Percentiles rank a stretch among this genome's conserved stretches.
Evolutionary conservation across 305 asterid species (phyloP).

Genomic region (Fraxinus baroniana): DNA sequence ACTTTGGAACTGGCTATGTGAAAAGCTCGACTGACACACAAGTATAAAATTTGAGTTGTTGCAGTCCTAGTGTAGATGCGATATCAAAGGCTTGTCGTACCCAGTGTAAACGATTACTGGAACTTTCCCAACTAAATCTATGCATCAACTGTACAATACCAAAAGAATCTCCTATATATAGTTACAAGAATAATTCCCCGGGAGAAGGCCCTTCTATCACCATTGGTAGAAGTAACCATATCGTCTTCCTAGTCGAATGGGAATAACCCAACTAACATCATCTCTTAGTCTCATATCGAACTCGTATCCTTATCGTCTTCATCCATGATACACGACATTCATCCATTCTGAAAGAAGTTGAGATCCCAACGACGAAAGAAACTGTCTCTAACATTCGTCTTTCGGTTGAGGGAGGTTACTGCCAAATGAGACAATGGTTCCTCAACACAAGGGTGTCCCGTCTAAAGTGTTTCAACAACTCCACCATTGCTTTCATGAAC

Average conservation of each 20-base stretch:
- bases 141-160: slow-evolving; percentile 36
- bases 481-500: slow-evolving; percentile 71
- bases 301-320: not conserved
- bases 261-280: not conserved
- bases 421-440: slow-evolving; percentile 33
- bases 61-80: not conserved
- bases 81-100: not conserved
- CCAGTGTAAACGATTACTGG: not conserved
- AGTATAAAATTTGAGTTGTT: not conserved
- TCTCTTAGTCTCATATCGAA: not conserved
- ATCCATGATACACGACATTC: slow-evolving; percentile 19
- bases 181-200: slow-evolving; percentile 11
- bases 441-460: slow-evolving; percentile 17
- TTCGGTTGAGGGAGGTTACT: slow-evolving; percentile 32
- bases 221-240: slow-evolving; percentile 3
- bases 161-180: slow-evolving; percentile 31
- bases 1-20: not conserved
- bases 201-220: not conserved
- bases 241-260: not conserved
- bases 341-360: slow-evolving; percentile 58
- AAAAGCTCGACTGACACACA: not conserved
- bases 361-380: slow-evolving; percentile 80
- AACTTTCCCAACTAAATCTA: slow-evolving; percentile 12
- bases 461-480: slow-evolving; percentile 51
- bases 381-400: slow-evolving; percentile 66